Evolutionary conservation across 306 rosid species (phyloP).

Genomic region (Coriaria nepalensis): DNA sequence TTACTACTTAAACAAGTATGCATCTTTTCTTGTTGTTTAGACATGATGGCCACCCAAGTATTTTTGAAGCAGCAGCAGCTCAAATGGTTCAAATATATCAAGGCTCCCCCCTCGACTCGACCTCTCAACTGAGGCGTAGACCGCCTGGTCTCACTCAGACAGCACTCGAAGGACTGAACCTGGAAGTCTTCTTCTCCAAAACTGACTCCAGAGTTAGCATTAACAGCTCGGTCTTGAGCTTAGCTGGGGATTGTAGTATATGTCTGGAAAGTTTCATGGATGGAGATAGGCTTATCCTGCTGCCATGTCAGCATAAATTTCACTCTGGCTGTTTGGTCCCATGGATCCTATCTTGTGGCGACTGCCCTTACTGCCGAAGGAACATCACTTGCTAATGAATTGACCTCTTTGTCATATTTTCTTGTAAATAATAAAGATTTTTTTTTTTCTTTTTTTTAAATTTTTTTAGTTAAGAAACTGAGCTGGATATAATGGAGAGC

Average conservation of each 20-base stretch:
- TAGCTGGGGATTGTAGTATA: slow-evolving; percentile 58
- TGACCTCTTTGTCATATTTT: no score
- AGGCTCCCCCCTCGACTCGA: slow-evolving; percentile 25
- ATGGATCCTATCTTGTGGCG: slow-evolving; percentile 67
- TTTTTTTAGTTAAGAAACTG: no score
- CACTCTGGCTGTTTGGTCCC: slow-evolving; percentile 66
- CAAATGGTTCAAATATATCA: slow-evolving; percentile 12
- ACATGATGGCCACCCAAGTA: slow-evolving; percentile 5
- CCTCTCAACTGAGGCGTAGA: slow-evolving; percentile 35
- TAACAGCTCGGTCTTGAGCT: slow-evolving; percentile 13
- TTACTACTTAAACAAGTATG: no score
- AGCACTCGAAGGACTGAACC: slow-evolving; percentile 38
- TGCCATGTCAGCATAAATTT: slow-evolving; percentile 70
- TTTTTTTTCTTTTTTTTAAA: no score
- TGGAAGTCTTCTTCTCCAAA: slow-evolving; percentile 36
- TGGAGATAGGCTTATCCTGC: slow-evolving; percentile 47
- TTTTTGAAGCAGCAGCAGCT: slow-evolving; percentile 20
- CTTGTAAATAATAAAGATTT: no score
- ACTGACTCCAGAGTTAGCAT: slow-evolving; percentile 7
- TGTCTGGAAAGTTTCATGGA: slow-evolving; percentile 58
- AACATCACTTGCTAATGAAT: slow-evolving; percentile 8
- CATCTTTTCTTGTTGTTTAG: no score
- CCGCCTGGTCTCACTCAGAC: slow-evolving; percentile 69
- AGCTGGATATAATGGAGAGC: no score
- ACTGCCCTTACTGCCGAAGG: slow-evolving; percentile 75